Percentiles rank a stretch among this genome's conserved stretches.
Evolutionary conservation across 805 yeast species (phyloP).

Genomic region (Candida chauliodis): DNA sequence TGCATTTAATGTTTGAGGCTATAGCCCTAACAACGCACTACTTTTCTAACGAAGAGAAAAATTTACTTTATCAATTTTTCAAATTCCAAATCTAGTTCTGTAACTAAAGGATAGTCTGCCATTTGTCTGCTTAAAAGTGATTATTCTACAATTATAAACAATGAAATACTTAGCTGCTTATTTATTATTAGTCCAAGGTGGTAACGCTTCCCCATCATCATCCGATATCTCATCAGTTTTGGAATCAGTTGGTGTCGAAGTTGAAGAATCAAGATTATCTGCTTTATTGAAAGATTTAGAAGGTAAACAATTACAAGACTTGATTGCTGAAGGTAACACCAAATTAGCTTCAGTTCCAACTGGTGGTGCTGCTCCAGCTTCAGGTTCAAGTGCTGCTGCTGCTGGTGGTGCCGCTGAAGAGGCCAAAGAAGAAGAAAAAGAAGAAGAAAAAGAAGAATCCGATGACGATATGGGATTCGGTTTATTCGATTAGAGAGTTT

Average conservation of each 20-base stretch:
- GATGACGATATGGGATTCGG: slow-evolving; percentile 87
- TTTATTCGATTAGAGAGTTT: slow-evolving; percentile 79
- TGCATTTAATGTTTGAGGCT: neutral
- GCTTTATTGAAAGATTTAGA: slow-evolving; percentile 79
- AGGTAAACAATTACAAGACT: slow-evolving; percentile 88
- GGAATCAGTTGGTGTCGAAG: slow-evolving; percentile 94
- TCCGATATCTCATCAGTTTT: slow-evolving; percentile 84
- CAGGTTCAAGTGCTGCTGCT: slow-evolving; percentile 68
- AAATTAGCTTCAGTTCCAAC: slow-evolving; percentile 97
- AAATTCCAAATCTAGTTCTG: no score
- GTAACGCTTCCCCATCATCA: slow-evolving; percentile 91
- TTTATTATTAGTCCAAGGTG: slow-evolving; percentile 96
- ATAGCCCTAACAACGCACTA: no score
- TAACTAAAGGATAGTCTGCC: slow-evolving; percentile 89
- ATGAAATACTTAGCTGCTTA: slow-evolving; percentile 99
- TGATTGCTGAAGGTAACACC: slow-evolving; percentile 91
- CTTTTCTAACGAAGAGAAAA: neutral
- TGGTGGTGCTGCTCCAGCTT: slow-evolving; percentile 93
- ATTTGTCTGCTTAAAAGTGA: slow-evolving; percentile 66
- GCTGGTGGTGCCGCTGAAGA: slow-evolving; percentile 71
- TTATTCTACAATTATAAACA: slow-evolving; percentile 50
- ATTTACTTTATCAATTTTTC: neutral
- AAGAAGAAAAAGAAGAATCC: slow-evolving; percentile 57
- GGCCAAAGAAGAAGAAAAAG: slow-evolving; percentile 66
- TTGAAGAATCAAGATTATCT: slow-evolving; percentile 83